phyloP scores from a whole-genome alignment of 1,284 basidiomycete species.

The Ganoderma boninense region DNA sequence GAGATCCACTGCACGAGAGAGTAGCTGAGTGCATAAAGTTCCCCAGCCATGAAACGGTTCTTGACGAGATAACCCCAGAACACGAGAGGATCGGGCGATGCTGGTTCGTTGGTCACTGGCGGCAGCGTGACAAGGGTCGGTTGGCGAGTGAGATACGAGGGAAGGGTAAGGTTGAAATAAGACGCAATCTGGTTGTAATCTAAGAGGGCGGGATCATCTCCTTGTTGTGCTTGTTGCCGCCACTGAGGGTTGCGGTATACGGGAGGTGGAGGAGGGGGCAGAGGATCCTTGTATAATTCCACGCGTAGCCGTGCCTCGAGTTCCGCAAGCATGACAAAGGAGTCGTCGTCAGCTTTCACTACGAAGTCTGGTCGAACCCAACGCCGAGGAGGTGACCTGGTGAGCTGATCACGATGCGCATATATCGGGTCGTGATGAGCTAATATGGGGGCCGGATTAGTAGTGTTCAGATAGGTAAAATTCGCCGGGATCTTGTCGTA shows the following conservation, averaged over 20 bases:
- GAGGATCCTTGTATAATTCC: constrained; percentile 59
- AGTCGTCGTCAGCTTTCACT: constrained; percentile 93
- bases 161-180: constrained; percentile 20
- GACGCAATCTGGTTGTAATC: constrained; percentile 26
- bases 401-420: constrained; percentile 59
- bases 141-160: constrained; percentile 20
- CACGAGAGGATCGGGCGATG: constrained; percentile 71
- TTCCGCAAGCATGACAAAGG: constrained; percentile 94
- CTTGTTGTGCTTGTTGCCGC: constrained; percentile 12
- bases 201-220: constrained; percentile 9
- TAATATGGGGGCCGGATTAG: constrained; percentile 59
- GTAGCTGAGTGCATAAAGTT: constrained; percentile 92
- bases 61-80: constrained; percentile 98
- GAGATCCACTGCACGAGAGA: constrained; percentile 92
- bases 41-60: constrained; percentile 96
- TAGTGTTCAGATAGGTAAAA: constrained; percentile 70
- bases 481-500: constrained; percentile 43
- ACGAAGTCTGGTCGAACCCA: constrained; percentile 91
- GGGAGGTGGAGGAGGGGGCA: constrained; percentile 27
- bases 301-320: constrained; percentile 87
- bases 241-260: constrained; percentile 15
- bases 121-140: constrained; percentile 16
- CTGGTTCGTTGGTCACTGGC: constrained; percentile 15
- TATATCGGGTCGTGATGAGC: constrained; percentile 72
- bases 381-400: constrained; percentile 49